A percentile compares a stretch with the other conserved stretches of the same genome.
Conservation (phyloP, 257 asterid species). For the Petrea volubilis region DNA sequence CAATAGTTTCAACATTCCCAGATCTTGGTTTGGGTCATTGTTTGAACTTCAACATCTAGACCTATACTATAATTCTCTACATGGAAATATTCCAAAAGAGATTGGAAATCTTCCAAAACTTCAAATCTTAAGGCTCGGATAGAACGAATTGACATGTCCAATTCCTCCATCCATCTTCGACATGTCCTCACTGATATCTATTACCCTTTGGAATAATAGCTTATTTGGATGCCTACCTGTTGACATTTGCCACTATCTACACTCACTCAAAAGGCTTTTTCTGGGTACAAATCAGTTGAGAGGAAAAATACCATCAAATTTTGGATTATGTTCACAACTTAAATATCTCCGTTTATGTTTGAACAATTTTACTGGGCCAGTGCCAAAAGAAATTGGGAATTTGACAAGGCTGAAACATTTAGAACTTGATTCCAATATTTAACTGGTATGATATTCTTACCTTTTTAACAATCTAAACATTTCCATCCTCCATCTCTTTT, state of each 20-base stretch:
- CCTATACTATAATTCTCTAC: too few species aligned
- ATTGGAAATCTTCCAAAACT: too few species aligned
- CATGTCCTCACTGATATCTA: constrained; percentile 11
- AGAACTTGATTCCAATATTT: too few species aligned
- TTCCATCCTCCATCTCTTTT: too few species aligned
- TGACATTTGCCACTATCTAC: not conserved
- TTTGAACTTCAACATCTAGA: too few species aligned
- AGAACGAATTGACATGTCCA: not conserved
- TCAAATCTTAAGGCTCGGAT: too few species aligned
- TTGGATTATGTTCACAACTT: not conserved
- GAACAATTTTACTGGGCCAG: not conserved
- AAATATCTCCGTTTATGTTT: not conserved
- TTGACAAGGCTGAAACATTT: not conserved
- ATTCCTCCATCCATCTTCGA: constrained; percentile 32
- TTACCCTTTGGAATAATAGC: not conserved
- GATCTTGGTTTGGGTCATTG: too few species aligned
- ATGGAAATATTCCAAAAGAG: too few species aligned
- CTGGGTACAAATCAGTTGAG: too few species aligned
- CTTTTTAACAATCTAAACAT: too few species aligned
- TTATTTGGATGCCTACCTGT: constrained; percentile 21
- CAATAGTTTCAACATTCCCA: too few species aligned
- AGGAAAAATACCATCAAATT: constrained; percentile 17
- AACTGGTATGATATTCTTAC: too few species aligned
- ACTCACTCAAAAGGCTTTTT: not conserved
- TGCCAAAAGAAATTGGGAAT: constrained; percentile 16